Evolutionary conservation across 139 green algal species (phyloP).

Genomic region (Coelastrella sp.): DNA sequence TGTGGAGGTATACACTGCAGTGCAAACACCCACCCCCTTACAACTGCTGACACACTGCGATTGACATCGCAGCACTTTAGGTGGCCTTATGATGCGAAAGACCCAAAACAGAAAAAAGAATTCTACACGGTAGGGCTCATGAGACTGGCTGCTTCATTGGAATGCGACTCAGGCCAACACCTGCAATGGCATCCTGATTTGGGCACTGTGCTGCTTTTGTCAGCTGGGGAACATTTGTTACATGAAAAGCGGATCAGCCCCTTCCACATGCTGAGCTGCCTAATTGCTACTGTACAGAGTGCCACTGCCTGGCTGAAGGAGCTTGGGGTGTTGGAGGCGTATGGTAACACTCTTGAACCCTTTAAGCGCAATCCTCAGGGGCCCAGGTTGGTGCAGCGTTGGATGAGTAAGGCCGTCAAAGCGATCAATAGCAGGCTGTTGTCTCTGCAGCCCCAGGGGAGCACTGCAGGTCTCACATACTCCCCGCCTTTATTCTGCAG

Average conservation of each 20-base stretch:
- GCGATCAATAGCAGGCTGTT: too few species aligned
- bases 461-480: too few species aligned
- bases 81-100: constrained; percentile 57
- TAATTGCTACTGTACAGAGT: constrained; percentile 36
- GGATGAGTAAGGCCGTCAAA: not conserved
- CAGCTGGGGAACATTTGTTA: not conserved
- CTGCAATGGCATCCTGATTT: too few species aligned
- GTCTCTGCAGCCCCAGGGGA: too few species aligned
- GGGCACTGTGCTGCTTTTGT: too few species aligned
- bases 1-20: too few species aligned
- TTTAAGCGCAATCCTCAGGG: constrained; percentile 2
- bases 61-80: constrained; percentile 52
- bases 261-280: not conserved
- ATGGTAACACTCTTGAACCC: not conserved
- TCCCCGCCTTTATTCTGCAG: not conserved
- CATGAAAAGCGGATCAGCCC: not conserved
- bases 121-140: constrained; percentile 58
- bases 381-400: not conserved
- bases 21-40: too few species aligned
- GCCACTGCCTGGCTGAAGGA: constrained; percentile 56
- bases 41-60: not conserved
- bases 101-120: constrained; percentile 55
- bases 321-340: constrained; percentile 35
- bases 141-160: not conserved
- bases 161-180: too few species aligned